Evolutionary conservation across 257 asterid genomes (phyloP).

Genomic region (Asclepias syriaca): DNA sequence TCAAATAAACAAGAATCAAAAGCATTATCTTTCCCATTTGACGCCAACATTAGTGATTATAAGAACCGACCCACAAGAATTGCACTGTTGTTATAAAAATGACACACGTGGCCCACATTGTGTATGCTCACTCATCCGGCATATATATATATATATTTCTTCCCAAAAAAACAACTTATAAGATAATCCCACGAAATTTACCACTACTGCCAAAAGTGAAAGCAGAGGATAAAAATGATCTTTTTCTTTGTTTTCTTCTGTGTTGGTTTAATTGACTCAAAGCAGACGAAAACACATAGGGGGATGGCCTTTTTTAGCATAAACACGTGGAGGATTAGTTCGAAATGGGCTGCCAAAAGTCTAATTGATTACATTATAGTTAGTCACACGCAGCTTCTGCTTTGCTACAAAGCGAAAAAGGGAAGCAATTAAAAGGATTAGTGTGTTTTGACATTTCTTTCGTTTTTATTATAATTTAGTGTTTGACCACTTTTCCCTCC

Average conservation of each 20-base stretch:
- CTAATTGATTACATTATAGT: background rate
- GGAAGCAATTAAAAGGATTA: constrained; percentile 19
- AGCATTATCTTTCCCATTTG: background rate
- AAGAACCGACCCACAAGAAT: constrained; percentile 17
- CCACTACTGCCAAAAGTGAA: constrained; percentile 3
- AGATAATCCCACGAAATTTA: constrained; percentile 12
- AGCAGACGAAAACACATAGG: background rate
- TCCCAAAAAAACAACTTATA: background rate
- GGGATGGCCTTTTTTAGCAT: background rate
- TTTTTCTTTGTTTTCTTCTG: no score
- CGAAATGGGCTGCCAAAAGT: constrained; percentile 13
- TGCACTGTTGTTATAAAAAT: constrained; percentile 12
- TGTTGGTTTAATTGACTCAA: background rate
- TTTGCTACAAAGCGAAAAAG: constrained; percentile 24
- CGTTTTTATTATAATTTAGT: background rate
- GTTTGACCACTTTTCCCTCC: constrained; percentile 13
- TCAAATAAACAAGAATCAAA: background rate
- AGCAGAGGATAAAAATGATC: background rate
- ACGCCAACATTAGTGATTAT: constrained; percentile 1
- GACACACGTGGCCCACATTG: constrained; percentile 30
- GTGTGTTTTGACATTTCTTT: constrained; percentile 25
- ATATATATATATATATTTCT: constrained; percentile 10
- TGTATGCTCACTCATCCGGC: constrained; percentile 24
- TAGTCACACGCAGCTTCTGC: constrained; percentile 19
- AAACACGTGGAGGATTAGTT: constrained; percentile 23